Conservation (phyloP, 2,329 filamentous ascomycete species). For the Blastomyces silverae region DNA sequence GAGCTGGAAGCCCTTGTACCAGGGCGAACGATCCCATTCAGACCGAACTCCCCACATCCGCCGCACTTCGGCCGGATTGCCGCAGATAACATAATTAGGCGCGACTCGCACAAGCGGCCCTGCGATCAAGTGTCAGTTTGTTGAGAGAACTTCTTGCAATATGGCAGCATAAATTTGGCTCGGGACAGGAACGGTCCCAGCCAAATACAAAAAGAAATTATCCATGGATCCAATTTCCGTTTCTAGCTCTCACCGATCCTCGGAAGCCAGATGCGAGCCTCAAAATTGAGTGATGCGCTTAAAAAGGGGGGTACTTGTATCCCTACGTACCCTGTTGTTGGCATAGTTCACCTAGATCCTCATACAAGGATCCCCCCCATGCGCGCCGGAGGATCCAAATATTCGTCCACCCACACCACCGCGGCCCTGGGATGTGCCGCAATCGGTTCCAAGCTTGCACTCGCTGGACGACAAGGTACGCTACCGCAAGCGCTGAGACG, state of each 20-base stretch:
- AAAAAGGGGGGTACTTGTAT: too few species aligned
- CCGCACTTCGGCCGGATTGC: constrained; percentile 12
- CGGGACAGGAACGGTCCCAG: not conserved
- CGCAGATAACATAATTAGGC: constrained; percentile 15
- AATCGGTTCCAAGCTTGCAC: constrained; percentile 9
- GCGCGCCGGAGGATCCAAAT: constrained; percentile 12
- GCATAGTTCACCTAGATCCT: constrained; percentile 9
- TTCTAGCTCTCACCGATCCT: not conserved
- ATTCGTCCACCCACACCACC: constrained; percentile 9
- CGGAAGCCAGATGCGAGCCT: not conserved
- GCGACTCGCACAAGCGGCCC: constrained; percentile 15
- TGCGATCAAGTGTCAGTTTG: not conserved
- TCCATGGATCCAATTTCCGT: too few species aligned
- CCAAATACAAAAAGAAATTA: too few species aligned
- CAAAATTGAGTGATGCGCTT: constrained; percentile 1
- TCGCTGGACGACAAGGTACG: constrained; percentile 5
- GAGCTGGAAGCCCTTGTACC: constrained; percentile 16
- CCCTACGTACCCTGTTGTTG: constrained; percentile 13
- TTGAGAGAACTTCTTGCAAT: too few species aligned
- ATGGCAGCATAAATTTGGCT: not conserved
- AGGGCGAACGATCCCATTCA: constrained; percentile 10
- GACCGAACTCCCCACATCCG: constrained; percentile 15
- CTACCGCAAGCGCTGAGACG: constrained; percentile 1
- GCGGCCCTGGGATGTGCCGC: constrained; percentile 12
- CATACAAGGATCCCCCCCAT: constrained; percentile 12